A percentile compares a stretch with the other conserved stretches of the same genome.
phyloP scores from a whole-genome alignment of 2,329 filamentous ascomycete species.

The Drechslera avenae region DNA sequence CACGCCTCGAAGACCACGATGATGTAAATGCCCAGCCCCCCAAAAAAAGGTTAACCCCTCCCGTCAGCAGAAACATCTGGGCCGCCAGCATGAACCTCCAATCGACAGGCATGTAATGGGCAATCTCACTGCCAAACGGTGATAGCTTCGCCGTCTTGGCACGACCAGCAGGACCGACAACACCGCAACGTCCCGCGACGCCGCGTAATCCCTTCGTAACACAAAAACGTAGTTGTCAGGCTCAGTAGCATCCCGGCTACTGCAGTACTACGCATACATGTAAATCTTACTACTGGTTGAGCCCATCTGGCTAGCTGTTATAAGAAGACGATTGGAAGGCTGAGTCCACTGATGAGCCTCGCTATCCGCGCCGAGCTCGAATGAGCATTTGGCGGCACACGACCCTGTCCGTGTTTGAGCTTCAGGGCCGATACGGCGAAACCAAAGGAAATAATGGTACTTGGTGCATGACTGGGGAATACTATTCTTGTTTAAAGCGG shows the following conservation, averaged over 20 bases:
- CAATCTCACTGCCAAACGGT: not conserved
- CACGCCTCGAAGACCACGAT: too few relatives aligned
- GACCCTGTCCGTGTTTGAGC: conserved; percentile 4
- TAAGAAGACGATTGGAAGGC: conserved; percentile 1
- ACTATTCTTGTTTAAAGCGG: not conserved
- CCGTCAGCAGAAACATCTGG: too few relatives aligned
- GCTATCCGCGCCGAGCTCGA: conserved; percentile 3
- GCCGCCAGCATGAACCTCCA: too few relatives aligned
- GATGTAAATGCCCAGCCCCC: too few relatives aligned
- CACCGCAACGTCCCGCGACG: not conserved
- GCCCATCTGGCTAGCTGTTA: not conserved
- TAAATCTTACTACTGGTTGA: too few relatives aligned
- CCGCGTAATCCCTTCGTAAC: conserved; percentile 2
- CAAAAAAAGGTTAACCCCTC: too few relatives aligned
- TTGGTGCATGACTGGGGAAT: not conserved
- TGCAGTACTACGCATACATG: too few relatives aligned
- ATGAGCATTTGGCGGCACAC: conserved; percentile 5
- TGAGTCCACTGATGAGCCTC: conserved; percentile 8
- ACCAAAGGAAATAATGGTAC: not conserved
- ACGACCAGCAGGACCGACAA: not conserved
- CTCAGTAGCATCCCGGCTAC: not conserved
- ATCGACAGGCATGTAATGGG: too few relatives aligned
- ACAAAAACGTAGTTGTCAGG: not conserved
- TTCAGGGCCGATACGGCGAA: not conserved
- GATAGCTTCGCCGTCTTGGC: not conserved